A percentile compares a stretch with the other conserved stretches of the same genome.
Evolutionary conservation across 2,329 filamentous ascomycete species (phyloP).

Genomic region (Calonectria pauciramosa): DNA sequence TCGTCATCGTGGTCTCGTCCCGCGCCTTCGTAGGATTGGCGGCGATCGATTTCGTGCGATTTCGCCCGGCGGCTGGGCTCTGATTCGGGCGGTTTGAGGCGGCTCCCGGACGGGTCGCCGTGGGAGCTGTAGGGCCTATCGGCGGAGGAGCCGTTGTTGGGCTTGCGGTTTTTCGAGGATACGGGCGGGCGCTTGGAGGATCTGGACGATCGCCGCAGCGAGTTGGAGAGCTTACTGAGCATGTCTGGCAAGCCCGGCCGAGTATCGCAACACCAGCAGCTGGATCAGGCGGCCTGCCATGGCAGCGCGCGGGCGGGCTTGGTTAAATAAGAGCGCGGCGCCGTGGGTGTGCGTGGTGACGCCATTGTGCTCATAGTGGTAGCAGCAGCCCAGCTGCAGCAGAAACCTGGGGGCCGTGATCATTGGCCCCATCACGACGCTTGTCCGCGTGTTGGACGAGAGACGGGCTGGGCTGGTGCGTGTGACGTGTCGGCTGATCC

Average conservation of each 20-base stretch:
- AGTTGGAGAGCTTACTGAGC: conserved; percentile 36
- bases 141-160: conserved; percentile 3
- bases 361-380: conserved; percentile 31
- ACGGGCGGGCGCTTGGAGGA: conserved; percentile 29
- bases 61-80: conserved; percentile 30
- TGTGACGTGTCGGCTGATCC: conserved; percentile 48
- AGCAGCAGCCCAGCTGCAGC: conserved; percentile 23
- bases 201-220: conserved; percentile 31
- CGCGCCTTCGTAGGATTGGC: conserved; percentile 8
- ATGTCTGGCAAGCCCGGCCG: conserved; percentile 19
- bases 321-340: neutral
- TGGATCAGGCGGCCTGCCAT: neutral
- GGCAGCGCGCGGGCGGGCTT: neutral
- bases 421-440: conserved; percentile 32
- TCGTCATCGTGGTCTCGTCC: conserved; percentile 25
- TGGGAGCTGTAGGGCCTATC: conserved; percentile 32
- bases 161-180: conserved; percentile 16
- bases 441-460: conserved; percentile 21
- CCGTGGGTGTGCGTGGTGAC: conserved; percentile 30
- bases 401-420: conserved; percentile 30
- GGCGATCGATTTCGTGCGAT: conserved; percentile 38
- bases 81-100: conserved; percentile 23
- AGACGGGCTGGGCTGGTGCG: conserved; percentile 14
- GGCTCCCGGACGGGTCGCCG: conserved; percentile 2
- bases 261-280: neutral